Conservation (phyloP, 2,329 filamentous ascomycete genomes). For the Aspergillus sp. region DNA sequence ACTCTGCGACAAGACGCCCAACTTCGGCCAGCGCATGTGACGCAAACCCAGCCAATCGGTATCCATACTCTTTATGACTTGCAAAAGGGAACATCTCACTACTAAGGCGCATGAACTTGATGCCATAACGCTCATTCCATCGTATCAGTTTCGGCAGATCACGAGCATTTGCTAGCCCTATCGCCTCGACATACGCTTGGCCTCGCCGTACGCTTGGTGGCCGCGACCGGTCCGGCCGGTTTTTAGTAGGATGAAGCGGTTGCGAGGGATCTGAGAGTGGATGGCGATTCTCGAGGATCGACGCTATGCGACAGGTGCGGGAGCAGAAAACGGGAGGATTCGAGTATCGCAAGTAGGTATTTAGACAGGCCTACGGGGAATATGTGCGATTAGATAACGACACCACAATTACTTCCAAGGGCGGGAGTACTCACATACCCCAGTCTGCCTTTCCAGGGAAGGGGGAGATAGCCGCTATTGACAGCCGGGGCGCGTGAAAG, state of each 20-base stretch:
- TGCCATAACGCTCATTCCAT: slow-evolving; percentile 91
- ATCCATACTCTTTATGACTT: slow-evolving; percentile 82
- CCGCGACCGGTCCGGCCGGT: slow-evolving; percentile 74
- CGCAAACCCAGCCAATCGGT: slow-evolving; percentile 80
- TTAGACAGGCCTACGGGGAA: slow-evolving; percentile 70
- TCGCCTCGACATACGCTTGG: slow-evolving; percentile 68
- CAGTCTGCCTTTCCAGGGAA: slow-evolving; percentile 86
- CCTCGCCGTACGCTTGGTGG: slow-evolving; percentile 67
- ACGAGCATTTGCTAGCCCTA: slow-evolving; percentile 78
- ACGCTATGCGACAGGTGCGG: slow-evolving; percentile 84
- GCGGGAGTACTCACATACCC: slow-evolving; percentile 69
- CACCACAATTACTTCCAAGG: no score
- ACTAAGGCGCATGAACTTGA: slow-evolving; percentile 87
- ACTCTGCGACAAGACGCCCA: slow-evolving; percentile 71
- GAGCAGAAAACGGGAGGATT: slow-evolving; percentile 87
- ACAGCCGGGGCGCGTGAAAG: slow-evolving; percentile 69
- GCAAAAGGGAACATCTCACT: slow-evolving; percentile 98
- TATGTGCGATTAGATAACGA: not conserved
- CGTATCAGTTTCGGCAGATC: slow-evolving; percentile 83
- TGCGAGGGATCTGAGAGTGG: slow-evolving; percentile 73
- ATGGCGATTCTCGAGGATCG: slow-evolving; percentile 84
- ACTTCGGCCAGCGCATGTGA: slow-evolving; percentile 73
- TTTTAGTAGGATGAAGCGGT: slow-evolving; percentile 80
- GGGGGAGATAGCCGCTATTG: slow-evolving; percentile 77
- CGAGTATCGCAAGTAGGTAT: slow-evolving; percentile 81